Base-by-base conservation (phyloP, 2,329 filamentous ascomycete genomes). In the Arachnopeziza araneosa region DNA sequence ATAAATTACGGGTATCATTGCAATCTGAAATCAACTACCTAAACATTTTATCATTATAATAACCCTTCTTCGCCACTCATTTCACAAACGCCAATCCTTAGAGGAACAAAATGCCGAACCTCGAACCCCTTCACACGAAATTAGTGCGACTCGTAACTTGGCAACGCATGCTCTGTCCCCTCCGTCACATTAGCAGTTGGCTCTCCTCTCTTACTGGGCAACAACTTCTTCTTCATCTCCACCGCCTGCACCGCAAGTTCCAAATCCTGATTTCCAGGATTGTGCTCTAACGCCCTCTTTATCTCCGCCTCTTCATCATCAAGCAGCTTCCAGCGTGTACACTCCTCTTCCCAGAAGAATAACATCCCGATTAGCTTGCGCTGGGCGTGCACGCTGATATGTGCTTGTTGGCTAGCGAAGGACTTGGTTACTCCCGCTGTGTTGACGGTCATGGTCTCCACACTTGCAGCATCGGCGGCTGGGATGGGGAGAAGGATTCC, bases 311-410 rank as follows among this genome's bases (percentile, higher is more conserved):
- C 64, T 48, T 68, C 67, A 12, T 53, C 44, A 52, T 64, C 62
- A 10, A 71, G 59, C 26, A 67, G 24, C n/a, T 54, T 62, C 61
- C 63, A 67, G 4, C 68, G 56, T 54, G 56, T 64, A 55, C 66
- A 67, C 49, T 71, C 68, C 48, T 69, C 68, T 36, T 68, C 67
- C 68, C 69, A 70, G 48, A 70, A 70, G 54, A 68, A 69, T 44
- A 74, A 26, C 68, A 70, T 51, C 66, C 68, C 58, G 36, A 74
- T 60, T 1, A 69, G 19, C 51, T 67, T 68, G 50, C 64, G 59
- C 62, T 70, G 67, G 2, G 59, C 66, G 59, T 67, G 60, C 1
- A 66, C 59, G 9, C 57, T 62, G 55, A 71, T 67, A 1, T 57
- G 52, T 2, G 67, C 57, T 10, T 69, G 48, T 49, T 71, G 68